These are phyloP conservation scores for Uronychia setigera DNA, from an alignment of 73 alveolate species.

Conservation along the genomic window DNA sequence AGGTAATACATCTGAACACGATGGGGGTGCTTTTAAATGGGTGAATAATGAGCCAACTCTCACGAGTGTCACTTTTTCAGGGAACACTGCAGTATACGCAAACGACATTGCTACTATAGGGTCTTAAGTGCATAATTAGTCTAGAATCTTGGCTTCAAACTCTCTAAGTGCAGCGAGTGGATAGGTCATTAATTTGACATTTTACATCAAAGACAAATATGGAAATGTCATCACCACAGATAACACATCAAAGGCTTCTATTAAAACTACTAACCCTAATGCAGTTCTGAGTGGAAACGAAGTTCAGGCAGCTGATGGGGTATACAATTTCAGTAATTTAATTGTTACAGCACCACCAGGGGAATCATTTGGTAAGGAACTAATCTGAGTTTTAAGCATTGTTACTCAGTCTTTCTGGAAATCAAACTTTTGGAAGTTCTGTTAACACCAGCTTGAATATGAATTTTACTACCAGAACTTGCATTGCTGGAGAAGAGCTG, in stretches of 20 bases:
- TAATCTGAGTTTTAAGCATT: background rate
- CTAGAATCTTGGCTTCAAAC: no score
- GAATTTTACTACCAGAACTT: conserved; percentile 18
- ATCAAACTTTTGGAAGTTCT: background rate
- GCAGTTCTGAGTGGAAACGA: conserved; percentile 4
- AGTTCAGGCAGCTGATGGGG: background rate
- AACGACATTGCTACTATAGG: background rate
- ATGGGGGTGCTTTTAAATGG: background rate
- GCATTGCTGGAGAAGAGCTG: conserved; percentile 59
- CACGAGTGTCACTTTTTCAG: background rate
- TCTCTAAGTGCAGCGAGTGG: background rate
- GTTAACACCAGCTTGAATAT: background rate
- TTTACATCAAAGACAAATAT: background rate
- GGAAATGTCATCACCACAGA: background rate
- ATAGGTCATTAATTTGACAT: background rate
- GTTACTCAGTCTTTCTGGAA: background rate
- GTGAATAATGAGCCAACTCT: background rate
- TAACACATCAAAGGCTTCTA: background rate
- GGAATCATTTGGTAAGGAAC: background rate
- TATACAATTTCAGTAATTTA: background rate
- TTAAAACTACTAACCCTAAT: background rate
- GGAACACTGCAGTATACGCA: background rate
- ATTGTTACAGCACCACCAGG: conserved; percentile 6
- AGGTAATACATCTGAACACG: background rate
- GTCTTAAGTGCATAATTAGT: background rate